A percentile compares a stretch with the other conserved stretches of the same genome.
Evolutionary conservation across 768 basidiomycete genomes (phyloP).

Genomic region (Boletus patriciae): DNA sequence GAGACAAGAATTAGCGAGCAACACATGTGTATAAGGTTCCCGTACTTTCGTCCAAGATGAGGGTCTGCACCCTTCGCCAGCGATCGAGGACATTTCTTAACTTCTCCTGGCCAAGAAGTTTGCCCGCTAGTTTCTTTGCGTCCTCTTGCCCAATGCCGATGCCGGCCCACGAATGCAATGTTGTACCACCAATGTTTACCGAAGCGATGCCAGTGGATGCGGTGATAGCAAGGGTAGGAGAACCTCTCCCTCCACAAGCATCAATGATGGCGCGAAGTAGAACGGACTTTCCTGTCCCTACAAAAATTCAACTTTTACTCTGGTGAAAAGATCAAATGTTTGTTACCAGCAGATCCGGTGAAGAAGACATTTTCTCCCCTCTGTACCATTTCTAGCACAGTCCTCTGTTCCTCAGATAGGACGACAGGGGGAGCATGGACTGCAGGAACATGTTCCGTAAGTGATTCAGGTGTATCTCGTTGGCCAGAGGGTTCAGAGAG

Average conservation of each 20-base stretch:
- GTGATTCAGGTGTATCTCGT: background rate
- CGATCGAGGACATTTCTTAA: constrained; percentile 46
- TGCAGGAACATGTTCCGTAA: background rate
- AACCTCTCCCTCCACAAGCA: constrained; percentile 38
- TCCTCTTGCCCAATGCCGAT: constrained; percentile 69
- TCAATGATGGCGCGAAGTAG: constrained; percentile 73
- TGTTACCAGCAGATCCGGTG: constrained; percentile 74
- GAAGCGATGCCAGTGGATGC: constrained; percentile 81
- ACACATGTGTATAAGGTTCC: constrained; percentile 1
- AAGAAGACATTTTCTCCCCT: constrained; percentile 74
- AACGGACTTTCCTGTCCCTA: constrained; percentile 84
- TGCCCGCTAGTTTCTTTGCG: constrained; percentile 51
- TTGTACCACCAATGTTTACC: constrained; percentile 78
- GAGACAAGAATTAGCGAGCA: background rate
- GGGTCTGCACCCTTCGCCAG: constrained; percentile 61
- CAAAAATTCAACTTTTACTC: constrained; percentile 2
- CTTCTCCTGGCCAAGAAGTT: constrained; percentile 46
- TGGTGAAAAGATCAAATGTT: background rate
- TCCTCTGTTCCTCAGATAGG: constrained; percentile 54
- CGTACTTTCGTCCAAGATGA: constrained; percentile 87
- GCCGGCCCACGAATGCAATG: constrained; percentile 82
- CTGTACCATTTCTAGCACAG: constrained; percentile 53
- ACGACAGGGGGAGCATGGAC: constrained; percentile 22
- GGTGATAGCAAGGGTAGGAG: constrained; percentile 61
- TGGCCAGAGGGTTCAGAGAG: background rate